Evolutionary conservation across 2,329 filamentous ascomycete species (phyloP), one percentile per base, ranked within the genome.

Genomic region (Microdochium bolleyi): DNA sequence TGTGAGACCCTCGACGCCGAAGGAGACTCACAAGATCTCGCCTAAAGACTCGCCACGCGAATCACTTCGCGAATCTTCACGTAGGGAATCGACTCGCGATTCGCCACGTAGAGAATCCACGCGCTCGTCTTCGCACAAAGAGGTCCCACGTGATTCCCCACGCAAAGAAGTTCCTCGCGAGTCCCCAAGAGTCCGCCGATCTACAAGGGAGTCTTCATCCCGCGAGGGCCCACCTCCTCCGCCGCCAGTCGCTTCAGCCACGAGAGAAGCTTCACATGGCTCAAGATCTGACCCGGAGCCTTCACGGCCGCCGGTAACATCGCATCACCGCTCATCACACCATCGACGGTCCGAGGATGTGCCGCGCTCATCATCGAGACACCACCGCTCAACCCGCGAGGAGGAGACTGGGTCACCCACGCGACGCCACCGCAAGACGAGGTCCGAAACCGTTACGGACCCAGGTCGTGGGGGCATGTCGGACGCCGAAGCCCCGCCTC

Each of bases 1-100:
- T 22, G 19, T 16, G 19, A 52, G 55, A 21, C 53, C 57, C 16
- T 54, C 58, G 2, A 49, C 51, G 8, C 24, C 50, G 38, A 61
- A 55, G 51, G 60, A 64, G 50, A 54, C 50, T 54, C 62, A 30
- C 54, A 50, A 46, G 59, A 60, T 21, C 63, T 22, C 48, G 48
- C 24, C 24, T 10, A 49, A 21, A 49, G 24, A 19, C 19, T 30
- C 48, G 19, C 25, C 48, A 10, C 48, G 24, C 7, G 37, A 44
- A 22, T 4, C 37, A n/a, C 14, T 14, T 7, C 37, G 21, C 7
- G 16, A 22, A 44, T 44, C 37, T 22, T 55, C 59, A 11, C 54
- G 58, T 37, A 57, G 61, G 21, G 63, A 63, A 48, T 54, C 60
- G 2, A 49, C 54, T 50, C 51, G 27, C 27, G 11, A 30, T 11